Conservation (phyloP, 106 monocot genomes). For the Dioscorea dumetorum region DNA sequence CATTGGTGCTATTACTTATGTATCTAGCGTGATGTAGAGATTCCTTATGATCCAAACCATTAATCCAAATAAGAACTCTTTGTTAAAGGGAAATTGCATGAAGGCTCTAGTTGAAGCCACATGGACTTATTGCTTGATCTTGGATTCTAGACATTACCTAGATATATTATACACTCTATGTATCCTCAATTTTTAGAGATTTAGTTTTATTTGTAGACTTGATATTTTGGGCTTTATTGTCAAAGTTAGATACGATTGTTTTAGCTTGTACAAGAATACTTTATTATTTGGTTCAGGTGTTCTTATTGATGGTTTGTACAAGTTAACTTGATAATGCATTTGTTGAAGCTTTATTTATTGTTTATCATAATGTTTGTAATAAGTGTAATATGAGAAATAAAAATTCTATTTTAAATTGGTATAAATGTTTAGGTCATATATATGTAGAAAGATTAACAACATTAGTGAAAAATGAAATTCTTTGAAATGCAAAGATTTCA, state of each 20-base stretch:
- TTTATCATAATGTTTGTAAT: slow-evolving; percentile 8
- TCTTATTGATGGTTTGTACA: not conserved
- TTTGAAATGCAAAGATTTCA: not conserved
- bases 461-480: slow-evolving; percentile 5
- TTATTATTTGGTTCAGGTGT: not conserved
- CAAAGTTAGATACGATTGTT: not conserved
- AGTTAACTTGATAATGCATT: not conserved
- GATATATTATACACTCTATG: slow-evolving; percentile 5
- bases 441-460: not conserved
- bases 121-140: too few species aligned
- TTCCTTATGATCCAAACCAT: too few species aligned
- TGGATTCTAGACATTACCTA: not conserved
- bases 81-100: too few species aligned
- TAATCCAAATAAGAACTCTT: too few species aligned
- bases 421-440: slow-evolving; percentile 1
- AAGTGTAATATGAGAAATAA: not conserved
- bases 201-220: slow-evolving; percentile 8
- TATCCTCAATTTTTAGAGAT: slow-evolving; percentile 1
- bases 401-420: not conserved
- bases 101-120: too few species aligned
- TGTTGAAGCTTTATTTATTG: not conserved
- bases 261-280: not conserved
- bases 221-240: not conserved
- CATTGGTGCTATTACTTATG: too few species aligned
- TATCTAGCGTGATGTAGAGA: too few species aligned